Evolutionary conservation across 2,329 filamentous ascomycete genomes (phyloP), one percentile per base, ranked within the genome.

Genomic region (Tolypocladium ovalisporum): DNA sequence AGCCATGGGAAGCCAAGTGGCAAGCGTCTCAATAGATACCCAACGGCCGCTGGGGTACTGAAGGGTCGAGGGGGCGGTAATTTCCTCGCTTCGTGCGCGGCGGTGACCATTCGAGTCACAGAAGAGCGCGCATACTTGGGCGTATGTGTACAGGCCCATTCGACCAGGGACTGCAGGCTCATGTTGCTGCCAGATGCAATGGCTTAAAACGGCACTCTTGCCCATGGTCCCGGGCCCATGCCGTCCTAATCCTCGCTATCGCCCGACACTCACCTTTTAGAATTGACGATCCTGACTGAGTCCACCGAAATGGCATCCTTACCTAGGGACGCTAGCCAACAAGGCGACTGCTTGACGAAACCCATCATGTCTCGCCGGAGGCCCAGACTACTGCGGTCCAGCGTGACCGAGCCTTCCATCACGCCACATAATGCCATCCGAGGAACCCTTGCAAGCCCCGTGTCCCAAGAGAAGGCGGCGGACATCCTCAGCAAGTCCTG

Each of bases 321-420:
- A 29, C 10, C 29, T 12, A 22, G 19, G 29, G 19, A 19, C 47
- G 19, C 13, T 19, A 19, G 19, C 47, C 47, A 34, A 12, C 47
- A 35, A 52, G 47, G 2, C 7, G 29, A 52, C 47, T 52, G 47
- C 47, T 52, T 19, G 29, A 9, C 29, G 29, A 52, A 19, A 22
- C 29, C 29, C 4, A 35, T 5, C 29, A 34, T 19, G 29, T 52
- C 47, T 35, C 29, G 29, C 29, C 47, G 29, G 10, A 52, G 29
- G 29, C 47, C 29, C 47, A 34, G 19, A 7, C 4, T 84, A 47
- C 71, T 83, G 49, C 75, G 82, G 58, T 78, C 81, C 34, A 76
- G 75, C 56, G 79, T 77, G 36, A 84, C 81, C 13, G 81, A 81
- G 60, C 81, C 82, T 4, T 82, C 80, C 34, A 77, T 84, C 62